Percentiles rank a stretch among this genome's conserved stretches.
Evolutionary conservation across 2,329 filamentous ascomycete genomes (phyloP).

Genomic region (Colletotrichum echinochloae): DNA sequence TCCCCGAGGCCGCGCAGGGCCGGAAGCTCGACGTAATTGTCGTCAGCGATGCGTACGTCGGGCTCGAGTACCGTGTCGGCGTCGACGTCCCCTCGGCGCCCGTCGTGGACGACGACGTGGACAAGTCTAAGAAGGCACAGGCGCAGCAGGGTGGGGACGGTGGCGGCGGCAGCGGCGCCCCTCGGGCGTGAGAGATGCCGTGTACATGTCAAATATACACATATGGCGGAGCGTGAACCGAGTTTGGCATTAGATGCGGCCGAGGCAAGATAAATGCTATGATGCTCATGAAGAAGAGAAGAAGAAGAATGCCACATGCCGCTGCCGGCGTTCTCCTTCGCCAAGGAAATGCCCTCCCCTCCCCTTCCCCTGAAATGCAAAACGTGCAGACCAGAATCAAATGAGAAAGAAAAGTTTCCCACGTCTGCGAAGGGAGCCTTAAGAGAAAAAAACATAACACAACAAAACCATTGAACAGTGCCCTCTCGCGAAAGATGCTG

Average conservation of each 20-base stretch:
- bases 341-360: not conserved
- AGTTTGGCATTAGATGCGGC: constrained; percentile 12
- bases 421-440: not conserved
- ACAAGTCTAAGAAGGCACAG: constrained; percentile 55
- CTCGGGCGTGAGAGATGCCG: constrained; percentile 3
- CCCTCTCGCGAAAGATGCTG: constrained; percentile 29
- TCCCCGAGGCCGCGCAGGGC: constrained; percentile 65
- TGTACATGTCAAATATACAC: not conserved
- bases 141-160: constrained; percentile 29
- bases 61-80: constrained; percentile 70
- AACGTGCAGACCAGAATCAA: not conserved
- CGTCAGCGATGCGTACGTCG: constrained; percentile 89
- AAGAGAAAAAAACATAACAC: not conserved
- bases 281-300: constrained; percentile 14
- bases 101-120: constrained; percentile 60
- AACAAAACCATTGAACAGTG: constrained; percentile 2
- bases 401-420: not conserved
- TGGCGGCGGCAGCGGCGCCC: constrained; percentile 3
- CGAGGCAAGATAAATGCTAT: not conserved
- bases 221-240: not conserved
- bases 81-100: constrained; percentile 66
- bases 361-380: not conserved
- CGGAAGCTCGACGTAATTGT: constrained; percentile 80
- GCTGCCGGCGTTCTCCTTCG: not conserved
- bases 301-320: not conserved